These are phyloP conservation scores for Lachnellula suecica DNA, from an alignment of 2,329 filamentous ascomycete species.

Conservation along the genomic window DNA sequence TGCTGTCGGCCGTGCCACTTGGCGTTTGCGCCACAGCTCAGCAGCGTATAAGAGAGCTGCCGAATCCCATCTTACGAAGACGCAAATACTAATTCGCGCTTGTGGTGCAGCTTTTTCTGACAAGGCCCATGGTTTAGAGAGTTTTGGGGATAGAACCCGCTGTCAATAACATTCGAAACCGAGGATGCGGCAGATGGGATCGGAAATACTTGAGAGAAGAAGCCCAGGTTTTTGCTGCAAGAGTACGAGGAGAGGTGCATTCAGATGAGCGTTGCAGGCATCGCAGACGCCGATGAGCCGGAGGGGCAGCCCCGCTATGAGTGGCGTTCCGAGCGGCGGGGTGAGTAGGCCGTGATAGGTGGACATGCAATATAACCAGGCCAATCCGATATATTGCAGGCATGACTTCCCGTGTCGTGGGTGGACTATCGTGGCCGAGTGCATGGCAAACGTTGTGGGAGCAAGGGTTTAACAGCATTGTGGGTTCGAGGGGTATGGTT, in stretches of 20 bases:
- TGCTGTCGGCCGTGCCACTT: neutral
- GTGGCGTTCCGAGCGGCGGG: neutral
- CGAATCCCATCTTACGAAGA: neutral
- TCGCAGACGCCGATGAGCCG: no score
- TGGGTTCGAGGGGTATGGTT: neutral
- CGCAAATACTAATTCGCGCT: neutral
- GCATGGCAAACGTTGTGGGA: neutral
- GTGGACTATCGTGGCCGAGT: neutral
- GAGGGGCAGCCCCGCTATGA: neutral
- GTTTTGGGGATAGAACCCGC: neutral
- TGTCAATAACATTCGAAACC: neutral
- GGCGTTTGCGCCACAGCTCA: neutral
- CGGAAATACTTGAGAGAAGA: neutral
- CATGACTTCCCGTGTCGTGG: neutral
- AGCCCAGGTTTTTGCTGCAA: neutral
- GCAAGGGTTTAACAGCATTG: no score
- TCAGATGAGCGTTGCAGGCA: no score
- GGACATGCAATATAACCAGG: neutral
- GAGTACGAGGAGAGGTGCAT: no score
- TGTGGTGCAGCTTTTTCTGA: neutral
- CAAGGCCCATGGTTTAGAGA: neutral
- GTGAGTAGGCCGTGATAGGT: neutral
- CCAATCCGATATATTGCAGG: neutral
- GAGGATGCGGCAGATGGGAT: neutral
- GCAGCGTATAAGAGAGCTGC: constrained; percentile 16